These are phyloP conservation scores for Cryptococcus sp. DNA, from an alignment of 1,284 basidiomycete genomes.

Conservation along the genomic window DNA sequence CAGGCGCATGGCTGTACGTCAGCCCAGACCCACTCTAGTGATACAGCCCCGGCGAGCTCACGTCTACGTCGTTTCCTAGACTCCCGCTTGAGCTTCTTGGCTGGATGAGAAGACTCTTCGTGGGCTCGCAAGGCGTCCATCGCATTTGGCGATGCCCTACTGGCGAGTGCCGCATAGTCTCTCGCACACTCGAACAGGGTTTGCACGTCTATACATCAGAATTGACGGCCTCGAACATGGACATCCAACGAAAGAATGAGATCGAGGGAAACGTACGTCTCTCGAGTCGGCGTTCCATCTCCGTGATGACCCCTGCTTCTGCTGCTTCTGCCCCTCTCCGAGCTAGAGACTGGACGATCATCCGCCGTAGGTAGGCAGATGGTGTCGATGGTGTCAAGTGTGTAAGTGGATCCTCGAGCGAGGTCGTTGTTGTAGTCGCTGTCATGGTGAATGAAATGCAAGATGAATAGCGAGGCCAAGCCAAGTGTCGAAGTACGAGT, in stretches of 20 bases:
- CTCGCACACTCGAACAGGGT: slow-evolving; percentile 26
- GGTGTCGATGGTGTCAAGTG: slow-evolving; percentile 15
- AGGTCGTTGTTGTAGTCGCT: slow-evolving; percentile 4
- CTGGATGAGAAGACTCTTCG: slow-evolving; percentile 17
- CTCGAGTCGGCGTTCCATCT: slow-evolving; percentile 39
- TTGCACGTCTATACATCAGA: slow-evolving; percentile 28
- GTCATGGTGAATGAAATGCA: too few species aligned
- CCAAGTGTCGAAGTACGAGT: too few species aligned
- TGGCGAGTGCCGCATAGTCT: slow-evolving; percentile 27
- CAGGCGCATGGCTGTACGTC: too few species aligned
- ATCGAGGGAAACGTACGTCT: slow-evolving; percentile 26
- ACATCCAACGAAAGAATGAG: neutral
- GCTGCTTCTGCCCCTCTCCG: slow-evolving; percentile 35
- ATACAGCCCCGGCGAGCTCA: slow-evolving; percentile 10
- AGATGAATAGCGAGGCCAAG: too few species aligned
- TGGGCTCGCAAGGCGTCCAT: slow-evolving; percentile 29
- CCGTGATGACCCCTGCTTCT: slow-evolving; percentile 37
- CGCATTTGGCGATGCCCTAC: slow-evolving; percentile 21
- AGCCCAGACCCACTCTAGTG: too few species aligned
- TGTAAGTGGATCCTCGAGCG: slow-evolving; percentile 13
- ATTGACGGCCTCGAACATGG: neutral
- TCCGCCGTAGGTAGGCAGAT: slow-evolving; percentile 26
- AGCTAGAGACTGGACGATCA: slow-evolving; percentile 24
- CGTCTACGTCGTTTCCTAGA: slow-evolving; percentile 23
- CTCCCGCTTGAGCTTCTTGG: slow-evolving; percentile 18